Evolutionary conservation across 2,329 filamentous ascomycete genomes (phyloP), one percentile per base, ranked within the genome.

Genomic region (Fusarium newnesense): DNA sequence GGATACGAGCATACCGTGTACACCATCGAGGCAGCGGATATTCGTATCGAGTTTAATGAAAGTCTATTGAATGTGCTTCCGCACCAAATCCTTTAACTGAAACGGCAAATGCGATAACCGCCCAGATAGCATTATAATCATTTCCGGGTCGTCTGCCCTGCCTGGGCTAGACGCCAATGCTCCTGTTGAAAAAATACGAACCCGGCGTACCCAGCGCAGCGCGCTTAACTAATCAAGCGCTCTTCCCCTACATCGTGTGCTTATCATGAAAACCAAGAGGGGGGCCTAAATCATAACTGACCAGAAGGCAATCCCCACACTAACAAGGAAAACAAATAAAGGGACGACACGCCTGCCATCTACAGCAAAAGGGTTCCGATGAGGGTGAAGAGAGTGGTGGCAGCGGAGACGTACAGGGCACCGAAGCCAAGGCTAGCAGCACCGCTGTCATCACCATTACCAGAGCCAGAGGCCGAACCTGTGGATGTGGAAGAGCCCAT

Each of bases 311-410:
- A 65, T 56, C 64, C 65, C 60, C 37, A 62, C 36, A 65, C 60
- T 66, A 67, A 62, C 62, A 47, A 60, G 56, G 65, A 60, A 70
- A 70, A 56, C 53, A 67, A 67, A 47, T 21, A 68, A 60, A 60
- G 43, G 60, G 67, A 59, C 28, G 39, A 39, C n/a, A 46, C 19
- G 40, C 49, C 24, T 54, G 32, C 39, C 50, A 28, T 69, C 81
- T 84, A 85, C 76, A 85, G 77, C 49, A 84, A 70, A 69, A 84
- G 70, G 46, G 83, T 79, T 64, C 83, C 83, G 34, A 84, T 79
- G 28, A 85, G 68, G 44, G 82, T 81, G 66, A 84, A 82, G 66
- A 80, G 49, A 34, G 84, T 69, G 39, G 81, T 76, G 24, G 79
- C 67, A n/a, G 78, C 81, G 46, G 81, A 81, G 49, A 84, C 76